Base-by-base conservation (phyloP, 2,329 filamentous ascomycete species). In the Canariomyces notabilis region DNA sequence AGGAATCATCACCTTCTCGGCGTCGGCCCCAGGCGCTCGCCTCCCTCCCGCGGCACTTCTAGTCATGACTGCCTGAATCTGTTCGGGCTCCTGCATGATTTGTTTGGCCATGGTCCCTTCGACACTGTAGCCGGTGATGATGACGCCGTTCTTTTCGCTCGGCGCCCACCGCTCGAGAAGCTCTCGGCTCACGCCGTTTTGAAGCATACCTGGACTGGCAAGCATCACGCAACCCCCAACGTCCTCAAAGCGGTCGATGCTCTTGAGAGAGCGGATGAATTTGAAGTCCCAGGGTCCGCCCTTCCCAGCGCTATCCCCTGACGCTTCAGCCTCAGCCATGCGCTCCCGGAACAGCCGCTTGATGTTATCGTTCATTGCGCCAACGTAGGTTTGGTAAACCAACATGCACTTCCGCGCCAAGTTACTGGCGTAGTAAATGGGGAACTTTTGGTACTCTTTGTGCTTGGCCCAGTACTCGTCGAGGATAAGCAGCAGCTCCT, bases 331-430 rank as follows among this genome's bases (percentile, higher is more conserved):
- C 64, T 95, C 89, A 4, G 88, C 89, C 81, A 95, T 94, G 38
- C 89, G 82, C 66, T 94, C 89, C 43, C 86, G 79, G 67, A 96
- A 96, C n/a, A 95, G 78, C 9, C 88, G 81, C 66, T 95, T 96
- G 72, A 98, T 97, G 60, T 96, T 97, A 61, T 97, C 91, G 64
- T 98, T 98, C 93, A 98, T 98, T 45, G 90, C 89, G 39, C 90
- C 89, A 39, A 97, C 89, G 60, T 97, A 98, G 1, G 93, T 98
- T 65, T 97, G 93, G 63, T 98, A 98, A 3, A 97, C 89, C 22
- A 96, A 80, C 93, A 98, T 98, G 70, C 93, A 98, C 67, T 95
- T 93, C 52, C 91, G 77, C 1, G 93, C 93, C 34, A 97, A 79
- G 59, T 95, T 95, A 59, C 88, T 93, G 44, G 94, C 94, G 65